Evolutionary conservation across 805 yeast species (phyloP).

Genomic region (Zygoascus biomembranicola): DNA sequence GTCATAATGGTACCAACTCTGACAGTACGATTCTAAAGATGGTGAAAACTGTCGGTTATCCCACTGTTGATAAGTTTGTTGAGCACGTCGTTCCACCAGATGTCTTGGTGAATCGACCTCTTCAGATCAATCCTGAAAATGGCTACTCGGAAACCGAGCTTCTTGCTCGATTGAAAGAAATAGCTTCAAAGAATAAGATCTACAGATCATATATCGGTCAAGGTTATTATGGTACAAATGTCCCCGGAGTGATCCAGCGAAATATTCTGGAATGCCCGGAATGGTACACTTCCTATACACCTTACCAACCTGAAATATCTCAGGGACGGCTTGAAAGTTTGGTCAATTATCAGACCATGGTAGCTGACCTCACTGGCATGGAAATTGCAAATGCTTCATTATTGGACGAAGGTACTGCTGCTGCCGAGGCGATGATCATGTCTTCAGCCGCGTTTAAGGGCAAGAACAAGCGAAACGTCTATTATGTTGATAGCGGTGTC

Average conservation of each 20-base stretch:
- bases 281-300: conserved; percentile 98
- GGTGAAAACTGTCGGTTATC: conserved; percentile 58
- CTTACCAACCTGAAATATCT: conserved; percentile 96
- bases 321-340: conserved; percentile 92
- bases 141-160: conserved; percentile 82
- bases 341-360: conserved; percentile 86
- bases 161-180: conserved; percentile 52
- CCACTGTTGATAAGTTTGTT: conserved; percentile 64
- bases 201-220: conserved; percentile 79
- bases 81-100: conserved; percentile 67
- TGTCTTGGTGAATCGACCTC: conserved; percentile 59
- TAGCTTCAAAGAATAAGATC: conserved; percentile 71
- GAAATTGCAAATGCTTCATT: conserved; percentile 93
- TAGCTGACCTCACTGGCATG: conserved; percentile 85
- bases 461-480: conserved; percentile 46
- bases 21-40: conserved; percentile 54
- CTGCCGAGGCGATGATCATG: conserved; percentile 92
- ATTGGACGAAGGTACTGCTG: conserved; percentile 92
- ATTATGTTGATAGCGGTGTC: conserved; percentile 64
- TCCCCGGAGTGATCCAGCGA: conserved; percentile 90
- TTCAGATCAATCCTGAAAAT: conserved; percentile 55
- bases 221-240: conserved; percentile 84
- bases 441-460: conserved; percentile 59
- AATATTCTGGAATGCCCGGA: conserved; percentile 89
- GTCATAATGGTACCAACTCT: conserved; percentile 78